Evolutionary conservation across 2,329 filamentous ascomycete genomes (phyloP).

Genomic region (Beauveria varroae): DNA sequence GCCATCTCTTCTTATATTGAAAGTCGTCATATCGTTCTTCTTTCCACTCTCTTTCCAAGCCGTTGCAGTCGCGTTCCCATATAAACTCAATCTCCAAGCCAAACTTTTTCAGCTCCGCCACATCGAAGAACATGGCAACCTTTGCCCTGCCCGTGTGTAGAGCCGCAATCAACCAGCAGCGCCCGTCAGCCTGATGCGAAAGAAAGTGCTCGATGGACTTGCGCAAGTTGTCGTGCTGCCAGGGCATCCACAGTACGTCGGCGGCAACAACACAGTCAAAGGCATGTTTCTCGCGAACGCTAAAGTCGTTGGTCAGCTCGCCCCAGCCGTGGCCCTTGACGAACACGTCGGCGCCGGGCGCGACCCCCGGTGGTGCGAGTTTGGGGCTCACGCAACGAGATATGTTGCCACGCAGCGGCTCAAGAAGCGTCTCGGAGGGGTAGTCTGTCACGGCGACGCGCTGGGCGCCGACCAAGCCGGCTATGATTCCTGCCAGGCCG

Average conservation of each 20-base stretch:
- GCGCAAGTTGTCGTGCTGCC: slow-evolving; percentile 60
- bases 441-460: slow-evolving; percentile 56
- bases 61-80: slow-evolving; percentile 60
- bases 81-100: slow-evolving; percentile 53
- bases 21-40: slow-evolving; percentile 54
- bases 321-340: slow-evolving; percentile 58
- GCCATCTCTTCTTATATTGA: slow-evolving; percentile 55
- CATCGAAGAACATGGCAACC: slow-evolving; percentile 58
- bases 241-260: slow-evolving; percentile 64
- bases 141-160: slow-evolving; percentile 65
- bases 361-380: slow-evolving; percentile 18
- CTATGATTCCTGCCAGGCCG: slow-evolving; percentile 39
- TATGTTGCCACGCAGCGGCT: slow-evolving; percentile 49
- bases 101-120: slow-evolving; percentile 30
- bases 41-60: slow-evolving; percentile 49
- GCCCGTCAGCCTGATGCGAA: slow-evolving; percentile 31
- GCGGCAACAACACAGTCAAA: slow-evolving; percentile 56
- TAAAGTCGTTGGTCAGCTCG: slow-evolving; percentile 25
- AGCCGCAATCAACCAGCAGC: slow-evolving; percentile 59
- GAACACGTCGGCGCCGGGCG: neutral
- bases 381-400: slow-evolving; percentile 33
- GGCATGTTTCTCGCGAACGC: slow-evolving; percentile 17
- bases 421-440: slow-evolving; percentile 49
- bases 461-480: slow-evolving; percentile 32
- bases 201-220: slow-evolving; percentile 58